Conservation (phyloP, 2,329 filamentous ascomycete genomes). For the Basipetospora chlamydospora region DNA sequence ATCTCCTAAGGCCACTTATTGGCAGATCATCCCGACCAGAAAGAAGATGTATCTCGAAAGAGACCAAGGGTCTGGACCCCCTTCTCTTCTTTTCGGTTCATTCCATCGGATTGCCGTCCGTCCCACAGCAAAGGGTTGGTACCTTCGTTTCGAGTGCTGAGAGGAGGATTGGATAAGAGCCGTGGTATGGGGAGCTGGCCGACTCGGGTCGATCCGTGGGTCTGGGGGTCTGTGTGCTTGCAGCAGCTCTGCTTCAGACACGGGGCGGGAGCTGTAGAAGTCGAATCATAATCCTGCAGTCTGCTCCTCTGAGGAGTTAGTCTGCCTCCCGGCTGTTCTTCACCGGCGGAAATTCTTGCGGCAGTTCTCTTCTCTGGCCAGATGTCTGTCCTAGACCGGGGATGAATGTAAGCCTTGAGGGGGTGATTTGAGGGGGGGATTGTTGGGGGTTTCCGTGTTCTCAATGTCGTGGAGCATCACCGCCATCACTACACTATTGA, state of each 20-base stretch:
- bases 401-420: too few relatives aligned
- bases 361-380: too few relatives aligned
- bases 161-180: not conserved
- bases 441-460: too few relatives aligned
- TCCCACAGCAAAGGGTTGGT: not conserved
- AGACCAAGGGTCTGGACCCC: too few relatives aligned
- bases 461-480: too few relatives aligned
- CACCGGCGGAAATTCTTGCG: not conserved
- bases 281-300: slow-evolving; percentile 2
- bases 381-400: too few relatives aligned
- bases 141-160: too few relatives aligned
- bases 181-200: not conserved
- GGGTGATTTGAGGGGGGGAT: too few relatives aligned
- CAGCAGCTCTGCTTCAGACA: slow-evolving; percentile 4
- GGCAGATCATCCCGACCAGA: not conserved
- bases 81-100: too few relatives aligned
- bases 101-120: too few relatives aligned
- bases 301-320: not conserved
- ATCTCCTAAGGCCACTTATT: not conserved
- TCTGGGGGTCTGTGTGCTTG: slow-evolving; percentile 1
- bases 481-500: too few relatives aligned
- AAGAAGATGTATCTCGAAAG: not conserved
- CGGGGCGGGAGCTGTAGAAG: slow-evolving; percentile 1
- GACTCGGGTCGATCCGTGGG: not conserved
- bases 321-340: too few relatives aligned